These are phyloP conservation scores for Fusarium floridanum DNA, from an alignment of 2,329 filamentous ascomycete species.

Conservation along the genomic window DNA sequence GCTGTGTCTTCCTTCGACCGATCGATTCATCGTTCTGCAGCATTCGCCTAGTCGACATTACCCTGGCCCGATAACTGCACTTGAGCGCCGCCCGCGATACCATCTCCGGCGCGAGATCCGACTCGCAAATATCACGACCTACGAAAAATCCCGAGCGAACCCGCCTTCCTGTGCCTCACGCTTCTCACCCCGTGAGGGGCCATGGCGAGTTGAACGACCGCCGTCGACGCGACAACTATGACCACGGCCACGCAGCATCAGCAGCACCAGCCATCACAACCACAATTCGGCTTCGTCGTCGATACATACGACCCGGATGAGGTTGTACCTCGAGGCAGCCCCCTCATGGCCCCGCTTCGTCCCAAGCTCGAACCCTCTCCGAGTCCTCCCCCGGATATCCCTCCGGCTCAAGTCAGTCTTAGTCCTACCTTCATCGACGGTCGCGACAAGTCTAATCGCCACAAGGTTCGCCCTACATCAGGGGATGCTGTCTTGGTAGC, in stretches of 20 bases:
- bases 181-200: slow-evolving; percentile 39
- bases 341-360: slow-evolving; percentile 53
- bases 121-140: slow-evolving; percentile 19
- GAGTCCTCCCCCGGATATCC: slow-evolving; percentile 54
- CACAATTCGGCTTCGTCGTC: slow-evolving; percentile 43
- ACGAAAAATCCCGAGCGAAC: slow-evolving; percentile 26
- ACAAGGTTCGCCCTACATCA: slow-evolving; percentile 67
- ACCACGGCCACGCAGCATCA: slow-evolving; percentile 53
- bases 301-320: slow-evolving; percentile 62
- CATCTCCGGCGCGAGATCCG: slow-evolving; percentile 24
- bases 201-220: slow-evolving; percentile 52
- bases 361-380: slow-evolving; percentile 50
- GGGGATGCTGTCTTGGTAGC: slow-evolving; percentile 77
- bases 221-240: slow-evolving; percentile 48
- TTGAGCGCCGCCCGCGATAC: slow-evolving; percentile 6
- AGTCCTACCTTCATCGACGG: slow-evolving; percentile 47
- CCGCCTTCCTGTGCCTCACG: slow-evolving; percentile 15
- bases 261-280: slow-evolving; percentile 48
- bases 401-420: slow-evolving; percentile 52
- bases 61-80: slow-evolving; percentile 6
- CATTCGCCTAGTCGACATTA: background rate
- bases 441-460: slow-evolving; percentile 65
- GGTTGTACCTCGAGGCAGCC: slow-evolving; percentile 56
- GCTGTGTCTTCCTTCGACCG: slow-evolving; percentile 7
- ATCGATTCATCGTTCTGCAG: slow-evolving; percentile 7